Conservation (phyloP, 805 yeast genomes). For the Spathaspora boniae region DNA sequence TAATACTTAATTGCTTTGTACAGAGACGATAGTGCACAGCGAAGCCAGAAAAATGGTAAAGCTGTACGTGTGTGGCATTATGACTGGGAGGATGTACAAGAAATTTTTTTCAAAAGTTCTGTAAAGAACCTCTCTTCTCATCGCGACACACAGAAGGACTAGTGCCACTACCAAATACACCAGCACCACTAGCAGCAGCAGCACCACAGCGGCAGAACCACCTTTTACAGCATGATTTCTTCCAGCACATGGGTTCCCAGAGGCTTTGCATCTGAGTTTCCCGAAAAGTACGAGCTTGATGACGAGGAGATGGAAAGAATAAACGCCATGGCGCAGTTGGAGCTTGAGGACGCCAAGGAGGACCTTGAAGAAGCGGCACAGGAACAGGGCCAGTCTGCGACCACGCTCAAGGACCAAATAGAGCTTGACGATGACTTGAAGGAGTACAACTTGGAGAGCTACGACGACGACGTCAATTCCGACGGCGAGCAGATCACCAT, state of each 20-base stretch:
- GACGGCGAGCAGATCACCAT: conserved; percentile 61
- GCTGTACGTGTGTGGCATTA: too few relatives aligned
- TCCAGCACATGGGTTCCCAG: conserved; percentile 95
- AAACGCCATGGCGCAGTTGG: conserved; percentile 76
- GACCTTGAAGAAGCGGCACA: conserved; percentile 53
- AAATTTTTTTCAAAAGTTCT: not conserved
- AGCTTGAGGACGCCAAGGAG: conserved; percentile 71
- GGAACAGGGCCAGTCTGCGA: conserved; percentile 21
- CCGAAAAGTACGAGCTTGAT: conserved; percentile 80
- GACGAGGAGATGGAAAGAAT: conserved; percentile 94
- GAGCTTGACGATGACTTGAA: conserved; percentile 81
- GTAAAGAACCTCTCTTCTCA: too few relatives aligned
- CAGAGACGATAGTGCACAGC: not conserved
- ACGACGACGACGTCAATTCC: conserved; percentile 67
- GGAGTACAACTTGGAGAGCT: conserved; percentile 82
- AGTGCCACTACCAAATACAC: too few relatives aligned
- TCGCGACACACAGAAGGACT: too few relatives aligned
- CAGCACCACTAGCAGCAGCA: too few relatives aligned
- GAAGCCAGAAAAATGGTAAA: too few relatives aligned
- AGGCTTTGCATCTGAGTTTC: conserved; percentile 91
- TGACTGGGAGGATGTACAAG: not conserved
- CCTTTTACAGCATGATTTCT: conserved; percentile 70
- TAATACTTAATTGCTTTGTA: not conserved
- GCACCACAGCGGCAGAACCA: too few relatives aligned
- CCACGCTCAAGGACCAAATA: conserved; percentile 43